A percentile compares a stretch with the other conserved stretches of the same genome.
Evolutionary conservation across 106 monocot species (phyloP).

Genomic region (Dendrobium nobile): DNA sequence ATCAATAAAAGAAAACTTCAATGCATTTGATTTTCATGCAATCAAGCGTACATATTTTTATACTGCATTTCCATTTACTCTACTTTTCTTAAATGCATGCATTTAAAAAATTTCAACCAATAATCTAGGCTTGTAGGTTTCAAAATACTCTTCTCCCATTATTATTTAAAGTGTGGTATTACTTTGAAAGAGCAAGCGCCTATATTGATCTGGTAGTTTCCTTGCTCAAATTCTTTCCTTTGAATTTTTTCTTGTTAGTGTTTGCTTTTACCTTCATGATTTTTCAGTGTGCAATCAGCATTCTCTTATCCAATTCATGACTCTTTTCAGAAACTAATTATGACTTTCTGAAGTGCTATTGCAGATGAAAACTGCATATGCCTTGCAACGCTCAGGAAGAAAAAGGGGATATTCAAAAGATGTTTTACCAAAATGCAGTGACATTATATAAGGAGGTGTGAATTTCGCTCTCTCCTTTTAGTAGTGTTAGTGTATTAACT

Average conservation of each 20-base stretch:
- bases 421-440: conserved; percentile 83
- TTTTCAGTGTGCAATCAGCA: background rate
- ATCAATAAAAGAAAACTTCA: too few relatives aligned
- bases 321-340: background rate
- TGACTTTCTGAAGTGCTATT: conserved; percentile 2
- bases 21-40: too few relatives aligned
- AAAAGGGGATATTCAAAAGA: conserved; percentile 82
- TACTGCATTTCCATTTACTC: too few relatives aligned
- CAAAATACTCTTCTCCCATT: too few relatives aligned
- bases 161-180: too few relatives aligned
- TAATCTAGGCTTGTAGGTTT: too few relatives aligned
- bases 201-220: background rate
- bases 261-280: background rate
- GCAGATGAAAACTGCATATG: conserved; percentile 94
- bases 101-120: too few relatives aligned
- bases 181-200: background rate
- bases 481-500: background rate
- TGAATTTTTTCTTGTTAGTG: background rate
- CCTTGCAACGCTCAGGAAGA: conserved; percentile 70
- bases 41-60: too few relatives aligned
- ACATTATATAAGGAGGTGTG: conserved; percentile 74
- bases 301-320: background rate
- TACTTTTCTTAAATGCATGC: too few relatives aligned
- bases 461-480: background rate
- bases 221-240: background rate